phyloP scores from a whole-genome alignment of 2,329 filamentous ascomycete genomes.

The Colletotrichum viniferum region DNA sequence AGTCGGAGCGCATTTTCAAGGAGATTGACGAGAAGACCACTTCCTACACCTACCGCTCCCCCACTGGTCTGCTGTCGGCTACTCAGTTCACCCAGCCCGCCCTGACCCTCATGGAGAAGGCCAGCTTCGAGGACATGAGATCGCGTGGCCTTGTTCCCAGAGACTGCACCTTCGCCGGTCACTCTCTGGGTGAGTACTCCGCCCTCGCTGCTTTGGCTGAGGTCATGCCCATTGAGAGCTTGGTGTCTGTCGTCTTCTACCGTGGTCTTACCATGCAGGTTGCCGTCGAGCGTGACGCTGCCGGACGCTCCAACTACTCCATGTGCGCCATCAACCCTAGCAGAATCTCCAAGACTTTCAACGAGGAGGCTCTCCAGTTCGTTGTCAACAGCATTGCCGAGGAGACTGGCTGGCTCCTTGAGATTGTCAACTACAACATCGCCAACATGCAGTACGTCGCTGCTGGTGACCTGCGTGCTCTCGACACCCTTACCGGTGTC shows the following conservation, averaged over 20 bases:
- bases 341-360: slow-evolving; percentile 98
- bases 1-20: slow-evolving; percentile 99
- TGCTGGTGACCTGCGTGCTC: slow-evolving; percentile 71
- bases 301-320: slow-evolving; percentile 94
- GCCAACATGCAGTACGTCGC: slow-evolving; percentile 79
- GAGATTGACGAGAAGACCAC: slow-evolving; percentile 91
- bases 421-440: slow-evolving; percentile 97
- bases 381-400: slow-evolving; percentile 95
- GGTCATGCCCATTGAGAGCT: slow-evolving; percentile 98
- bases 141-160: slow-evolving; percentile 93
- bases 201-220: slow-evolving; percentile 94
- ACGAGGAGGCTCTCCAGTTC: slow-evolving; percentile 95
- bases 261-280: slow-evolving; percentile 99
- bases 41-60: slow-evolving; percentile 96
- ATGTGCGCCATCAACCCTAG: slow-evolving; percentile 99
- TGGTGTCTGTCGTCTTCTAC: slow-evolving; percentile 99
- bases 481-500: slow-evolving; percentile 78
- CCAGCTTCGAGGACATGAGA: slow-evolving; percentile 98
- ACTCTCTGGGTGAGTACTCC: slow-evolving; percentile 98
- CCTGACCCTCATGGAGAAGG: slow-evolving; percentile 98
- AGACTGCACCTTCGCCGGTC: slow-evolving; percentile 96
- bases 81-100: slow-evolving; percentile 99
- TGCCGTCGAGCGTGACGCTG: slow-evolving; percentile 92
- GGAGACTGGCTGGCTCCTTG: slow-evolving; percentile 91
- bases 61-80: slow-evolving; percentile 90